Conservation (phyloP, 148 eudicot species). For the Amaranthus cruentus region DNA sequence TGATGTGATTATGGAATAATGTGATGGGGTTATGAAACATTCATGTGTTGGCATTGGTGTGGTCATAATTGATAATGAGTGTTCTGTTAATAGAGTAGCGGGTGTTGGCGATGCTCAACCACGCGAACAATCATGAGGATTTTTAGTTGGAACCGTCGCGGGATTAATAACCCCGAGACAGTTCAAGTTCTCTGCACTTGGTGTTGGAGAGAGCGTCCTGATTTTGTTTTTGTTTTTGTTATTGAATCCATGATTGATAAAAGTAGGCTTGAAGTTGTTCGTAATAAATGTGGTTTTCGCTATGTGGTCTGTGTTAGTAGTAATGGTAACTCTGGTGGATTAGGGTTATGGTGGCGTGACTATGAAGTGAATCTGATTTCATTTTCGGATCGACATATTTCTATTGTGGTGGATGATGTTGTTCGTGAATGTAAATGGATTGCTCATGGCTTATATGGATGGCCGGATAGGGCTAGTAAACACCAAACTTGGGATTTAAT, state of each 20-base stretch:
- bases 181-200: background rate
- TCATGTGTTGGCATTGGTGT: no score
- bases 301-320: background rate
- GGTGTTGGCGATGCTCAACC: background rate
- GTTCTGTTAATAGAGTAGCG: background rate
- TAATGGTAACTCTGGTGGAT: background rate
- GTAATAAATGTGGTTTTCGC: background rate
- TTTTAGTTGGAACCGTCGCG: background rate
- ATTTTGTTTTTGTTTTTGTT: background rate
- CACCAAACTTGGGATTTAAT: background rate
- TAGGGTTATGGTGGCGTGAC: background rate
- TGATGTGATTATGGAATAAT: no score
- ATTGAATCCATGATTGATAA: background rate
- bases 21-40: no score
- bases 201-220: background rate
- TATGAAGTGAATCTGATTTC: background rate
- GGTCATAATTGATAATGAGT: no score
- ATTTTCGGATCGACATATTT: background rate
- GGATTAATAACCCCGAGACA: background rate
- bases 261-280: background rate
- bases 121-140: background rate
- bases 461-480: background rate
- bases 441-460: background rate
- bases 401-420: background rate
- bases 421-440: background rate